These are phyloP conservation scores for Narthecium ossifragum DNA, from an alignment of 106 monocot species.

Conservation along the genomic window DNA sequence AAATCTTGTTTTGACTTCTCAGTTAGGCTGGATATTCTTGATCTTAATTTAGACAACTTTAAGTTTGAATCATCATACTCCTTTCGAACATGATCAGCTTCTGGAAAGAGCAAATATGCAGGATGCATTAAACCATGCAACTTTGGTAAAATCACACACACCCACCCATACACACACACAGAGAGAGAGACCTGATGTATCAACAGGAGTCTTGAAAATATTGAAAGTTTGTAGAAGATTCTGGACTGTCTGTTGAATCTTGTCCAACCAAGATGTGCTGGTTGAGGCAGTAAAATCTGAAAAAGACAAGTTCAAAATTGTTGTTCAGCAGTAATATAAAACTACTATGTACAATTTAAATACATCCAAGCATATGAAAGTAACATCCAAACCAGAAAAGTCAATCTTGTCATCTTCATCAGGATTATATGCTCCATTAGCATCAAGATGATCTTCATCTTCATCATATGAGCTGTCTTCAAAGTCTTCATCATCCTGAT, in stretches of 20 bases:
- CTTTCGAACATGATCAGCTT: slow-evolving; percentile 70
- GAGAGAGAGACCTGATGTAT: slow-evolving; percentile 61
- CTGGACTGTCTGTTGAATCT: slow-evolving; percentile 69
- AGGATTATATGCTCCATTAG: slow-evolving; percentile 26
- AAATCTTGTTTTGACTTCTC: slow-evolving; percentile 84
- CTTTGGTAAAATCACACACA: neutral
- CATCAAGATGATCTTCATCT: slow-evolving; percentile 44
- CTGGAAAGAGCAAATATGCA: slow-evolving; percentile 28
- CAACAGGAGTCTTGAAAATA: slow-evolving; percentile 84
- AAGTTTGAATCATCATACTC: slow-evolving; percentile 84
- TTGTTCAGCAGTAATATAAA: no score
- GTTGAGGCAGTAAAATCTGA: slow-evolving; percentile 39
- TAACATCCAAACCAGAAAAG: slow-evolving; percentile 51
- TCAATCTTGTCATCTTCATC: slow-evolving; percentile 47
- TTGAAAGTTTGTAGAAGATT: slow-evolving; percentile 68
- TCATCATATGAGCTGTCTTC: slow-evolving; percentile 39
- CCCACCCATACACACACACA: no score
- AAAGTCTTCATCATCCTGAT: slow-evolving; percentile 34
- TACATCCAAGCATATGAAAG: no score
- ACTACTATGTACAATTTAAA: no score
- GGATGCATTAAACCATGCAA: neutral
- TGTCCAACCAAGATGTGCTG: slow-evolving; percentile 62
- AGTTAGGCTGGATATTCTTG: slow-evolving; percentile 72
- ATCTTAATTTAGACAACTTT: slow-evolving; percentile 84
- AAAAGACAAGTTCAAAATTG: slow-evolving; percentile 12